These are phyloP conservation scores for Cryphonectria naterciae DNA, from an alignment of 2,329 filamentous ascomycete genomes.

Conservation along the genomic window DNA sequence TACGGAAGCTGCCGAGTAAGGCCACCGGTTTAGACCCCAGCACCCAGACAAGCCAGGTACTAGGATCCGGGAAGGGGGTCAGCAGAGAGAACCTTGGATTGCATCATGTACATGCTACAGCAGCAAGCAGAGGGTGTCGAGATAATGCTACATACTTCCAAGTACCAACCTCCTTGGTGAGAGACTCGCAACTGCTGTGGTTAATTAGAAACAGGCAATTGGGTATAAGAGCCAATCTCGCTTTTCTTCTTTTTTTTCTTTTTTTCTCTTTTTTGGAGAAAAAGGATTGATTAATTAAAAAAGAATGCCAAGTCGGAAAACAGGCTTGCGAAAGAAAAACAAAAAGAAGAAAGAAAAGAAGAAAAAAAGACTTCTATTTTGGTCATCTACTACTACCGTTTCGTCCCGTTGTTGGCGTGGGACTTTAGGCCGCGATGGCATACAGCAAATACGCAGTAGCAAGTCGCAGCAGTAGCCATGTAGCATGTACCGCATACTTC, in stretches of 20 bases:
- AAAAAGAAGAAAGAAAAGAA: too few relatives aligned
- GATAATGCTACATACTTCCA: background rate
- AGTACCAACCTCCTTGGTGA: too few relatives aligned
- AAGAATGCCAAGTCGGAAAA: background rate
- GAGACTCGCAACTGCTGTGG: background rate
- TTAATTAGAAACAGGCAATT: background rate
- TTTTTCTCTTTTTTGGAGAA: too few relatives aligned
- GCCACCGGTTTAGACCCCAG: background rate
- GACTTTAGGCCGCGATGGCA: background rate
- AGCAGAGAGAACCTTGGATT: too few relatives aligned
- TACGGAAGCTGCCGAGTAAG: background rate
- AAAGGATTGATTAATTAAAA: background rate
- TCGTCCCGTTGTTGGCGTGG: background rate
- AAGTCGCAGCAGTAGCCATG: too few relatives aligned
- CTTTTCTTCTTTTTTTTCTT: background rate
- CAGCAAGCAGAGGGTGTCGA: background rate
- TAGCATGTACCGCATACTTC: background rate
- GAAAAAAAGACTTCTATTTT: background rate
- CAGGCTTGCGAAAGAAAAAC: background rate
- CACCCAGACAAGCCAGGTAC: background rate
- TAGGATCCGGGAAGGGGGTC: background rate
- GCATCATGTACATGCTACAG: background rate
- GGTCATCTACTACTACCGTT: background rate
- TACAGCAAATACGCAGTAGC: too few relatives aligned
- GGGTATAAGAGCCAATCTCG: background rate